Evolutionary conservation across 2,329 filamentous ascomycete genomes (phyloP).

Genomic region (Torrubiellomyces zombiae): DNA sequence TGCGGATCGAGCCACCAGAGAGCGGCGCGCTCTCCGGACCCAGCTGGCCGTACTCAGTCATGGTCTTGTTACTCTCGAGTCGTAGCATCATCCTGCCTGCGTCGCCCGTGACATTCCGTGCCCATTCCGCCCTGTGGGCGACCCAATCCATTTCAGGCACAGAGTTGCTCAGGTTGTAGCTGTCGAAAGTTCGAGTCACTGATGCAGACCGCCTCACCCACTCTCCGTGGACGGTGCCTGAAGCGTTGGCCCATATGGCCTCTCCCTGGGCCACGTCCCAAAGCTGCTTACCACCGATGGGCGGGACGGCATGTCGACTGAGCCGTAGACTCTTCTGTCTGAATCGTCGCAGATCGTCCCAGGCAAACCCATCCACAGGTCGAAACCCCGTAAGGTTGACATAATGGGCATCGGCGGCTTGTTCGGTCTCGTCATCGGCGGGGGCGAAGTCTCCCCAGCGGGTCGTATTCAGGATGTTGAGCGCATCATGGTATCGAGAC

Average conservation of each 20-base stretch:
- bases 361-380: constrained; percentile 56
- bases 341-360: constrained; percentile 55
- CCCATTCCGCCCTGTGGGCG: constrained; percentile 41
- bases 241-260: constrained; percentile 59
- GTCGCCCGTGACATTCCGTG: constrained; percentile 62
- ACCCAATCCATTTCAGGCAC: constrained; percentile 51
- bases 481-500: constrained; percentile 32
- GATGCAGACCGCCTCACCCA: constrained; percentile 47
- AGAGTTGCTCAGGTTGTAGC: constrained; percentile 48
- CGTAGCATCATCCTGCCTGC: constrained; percentile 54
- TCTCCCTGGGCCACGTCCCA: constrained; percentile 22
- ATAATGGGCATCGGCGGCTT: constrained; percentile 18
- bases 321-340: constrained; percentile 47
- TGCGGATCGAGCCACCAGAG: constrained; percentile 41
- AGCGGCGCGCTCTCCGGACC: constrained; percentile 16
- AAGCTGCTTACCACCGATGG: constrained; percentile 22
- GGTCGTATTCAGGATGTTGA: constrained; percentile 36
- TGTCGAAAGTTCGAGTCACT: constrained; percentile 27
- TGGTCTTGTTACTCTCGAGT: constrained; percentile 37
- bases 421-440: constrained; percentile 11
- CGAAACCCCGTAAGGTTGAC: constrained; percentile 67
- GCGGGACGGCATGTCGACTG: constrained; percentile 33
- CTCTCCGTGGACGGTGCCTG: constrained; percentile 58
- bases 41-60: constrained; percentile 25
- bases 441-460: constrained; percentile 45